These are phyloP conservation scores for Aspergillus sp. DNA, from an alignment of 2,329 filamentous ascomycete genomes.

Conservation along the genomic window DNA sequence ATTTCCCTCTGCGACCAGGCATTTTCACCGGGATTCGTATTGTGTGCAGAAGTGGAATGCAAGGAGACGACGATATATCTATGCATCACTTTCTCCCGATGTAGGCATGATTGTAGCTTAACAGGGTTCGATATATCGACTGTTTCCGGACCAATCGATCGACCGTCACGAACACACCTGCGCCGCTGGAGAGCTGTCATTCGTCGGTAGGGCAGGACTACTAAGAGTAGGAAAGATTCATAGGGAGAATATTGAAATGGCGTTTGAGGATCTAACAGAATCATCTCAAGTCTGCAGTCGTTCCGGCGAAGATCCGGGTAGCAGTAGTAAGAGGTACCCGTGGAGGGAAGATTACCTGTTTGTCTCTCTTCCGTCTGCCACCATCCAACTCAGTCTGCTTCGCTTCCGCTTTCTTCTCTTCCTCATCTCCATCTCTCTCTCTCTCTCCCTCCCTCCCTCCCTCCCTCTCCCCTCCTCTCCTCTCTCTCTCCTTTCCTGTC, in stretches of 20 bases:
- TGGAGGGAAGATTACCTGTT: neutral
- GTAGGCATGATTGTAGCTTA: neutral
- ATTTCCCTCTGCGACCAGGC: neutral
- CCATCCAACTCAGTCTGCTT: neutral
- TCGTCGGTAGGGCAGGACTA: conserved; percentile 14
- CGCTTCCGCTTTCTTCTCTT: conserved; percentile 4
- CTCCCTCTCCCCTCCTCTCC: neutral
- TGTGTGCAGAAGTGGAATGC: no score
- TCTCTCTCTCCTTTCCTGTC: conserved; percentile 3
- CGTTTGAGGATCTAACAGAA: no score
- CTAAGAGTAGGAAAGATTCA: no score
- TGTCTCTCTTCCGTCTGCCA: neutral
- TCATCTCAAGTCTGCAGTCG: no score
- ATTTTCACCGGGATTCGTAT: neutral
- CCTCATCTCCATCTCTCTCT: conserved; percentile 6
- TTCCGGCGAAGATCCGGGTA: no score
- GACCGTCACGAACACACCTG: conserved; percentile 17
- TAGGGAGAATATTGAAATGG: no score
- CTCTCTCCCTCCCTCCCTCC: conserved; percentile 1
- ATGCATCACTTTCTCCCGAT: no score
- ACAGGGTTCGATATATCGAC: neutral
- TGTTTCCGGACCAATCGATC: conserved; percentile 6
- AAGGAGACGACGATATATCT: no score
- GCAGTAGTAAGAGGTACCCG: neutral
- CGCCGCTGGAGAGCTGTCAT: conserved; percentile 18